Base-by-base conservation (phyloP, 208 protist genomes). In the Endotrypanum monterogeii region DNA sequence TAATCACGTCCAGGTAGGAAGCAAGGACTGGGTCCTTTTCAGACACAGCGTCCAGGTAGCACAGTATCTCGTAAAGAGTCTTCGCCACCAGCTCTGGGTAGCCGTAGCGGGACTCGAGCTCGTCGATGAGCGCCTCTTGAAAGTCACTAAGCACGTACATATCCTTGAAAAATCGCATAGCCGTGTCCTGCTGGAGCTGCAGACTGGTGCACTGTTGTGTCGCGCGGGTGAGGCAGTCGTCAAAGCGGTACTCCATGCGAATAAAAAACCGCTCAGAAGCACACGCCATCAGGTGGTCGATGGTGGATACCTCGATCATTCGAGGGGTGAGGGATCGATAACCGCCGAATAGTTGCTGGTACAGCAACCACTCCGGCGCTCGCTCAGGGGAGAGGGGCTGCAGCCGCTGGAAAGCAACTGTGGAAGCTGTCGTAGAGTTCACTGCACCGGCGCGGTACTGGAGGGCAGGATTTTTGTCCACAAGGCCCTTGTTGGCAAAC, bases 51-150 rank as follows among this genome's bases (percentile, higher is more conserved):
- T 97, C 92, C 62, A 97, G 78, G 78, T 87, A 96, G 81, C 90
- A 95, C n/a, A 97, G 78, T 62, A 97, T 85, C 73, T 97, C 93
- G 76, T 97, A 97, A 12, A 95, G 62, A 1, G 81, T 87, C 76
- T 97, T 97, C 60, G 87, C 89, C 50, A 97, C 91, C 60, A 97
- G 83, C 77, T 97, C 91, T 1, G 93, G 91, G 55, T 88, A 95
- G 32, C 84, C 83, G 76, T 96, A 97, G 2, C 91, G 88, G 25
- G 80, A 71, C 86, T 97, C 93, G 35, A 97, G 80, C 83, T 95
- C 93, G 41, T 94, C 85, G 23, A 97, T 75, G 54, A 97, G 56
- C 35, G 89, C 84, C 60, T 96, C 89, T 74, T 97, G 93, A 74
- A 97, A 96, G 74, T 96, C 91, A 39, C 85, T 94, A 57, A 96